phyloP scores from a whole-genome alignment of 2,329 filamentous ascomycete genomes.

The Trichothecium sympodiale region DNA sequence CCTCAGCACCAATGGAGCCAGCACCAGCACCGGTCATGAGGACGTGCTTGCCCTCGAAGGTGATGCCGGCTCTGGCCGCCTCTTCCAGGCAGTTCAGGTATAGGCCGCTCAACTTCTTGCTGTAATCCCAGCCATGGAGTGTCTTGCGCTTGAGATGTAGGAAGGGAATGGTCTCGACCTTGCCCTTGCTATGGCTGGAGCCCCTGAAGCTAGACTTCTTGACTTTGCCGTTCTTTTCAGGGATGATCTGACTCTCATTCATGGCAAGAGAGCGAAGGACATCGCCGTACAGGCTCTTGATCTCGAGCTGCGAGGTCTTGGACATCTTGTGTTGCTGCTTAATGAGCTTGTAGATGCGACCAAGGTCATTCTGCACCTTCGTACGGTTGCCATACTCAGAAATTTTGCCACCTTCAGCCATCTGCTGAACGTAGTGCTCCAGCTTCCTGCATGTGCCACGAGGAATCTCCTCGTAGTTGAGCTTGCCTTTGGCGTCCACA shows the following conservation, averaged over 20 bases:
- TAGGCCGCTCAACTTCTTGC: conserved; percentile 90
- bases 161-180: conserved; percentile 96
- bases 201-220: conserved; percentile 41
- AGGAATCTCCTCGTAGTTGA: conserved; percentile 82
- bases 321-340: conserved; percentile 97
- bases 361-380: conserved; percentile 93
- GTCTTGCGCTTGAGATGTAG: conserved; percentile 91
- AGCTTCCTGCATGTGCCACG: conserved; percentile 87
- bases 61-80: conserved; percentile 77
- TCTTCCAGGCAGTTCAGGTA: conserved; percentile 90
- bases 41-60: conserved; percentile 88
- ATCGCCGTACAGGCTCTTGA: conserved; percentile 89
- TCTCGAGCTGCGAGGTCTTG: conserved; percentile 91
- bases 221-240: conserved; percentile 66
- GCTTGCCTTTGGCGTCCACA: conserved; percentile 84
- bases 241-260: conserved; percentile 96
- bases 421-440: conserved; percentile 96
- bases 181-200: conserved; percentile 62
- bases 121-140: conserved; percentile 95
- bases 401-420: conserved; percentile 97
- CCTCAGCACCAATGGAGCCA: conserved; percentile 94
- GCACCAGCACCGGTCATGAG: conserved; percentile 98
- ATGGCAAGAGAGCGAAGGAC: conserved; percentile 89
- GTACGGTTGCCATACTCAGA: conserved; percentile 97
- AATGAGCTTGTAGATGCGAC: conserved; percentile 95